These are phyloP conservation scores for Delphinella strobiligena DNA, from an alignment of 2,329 filamentous ascomycete species.

Conservation along the genomic window DNA sequence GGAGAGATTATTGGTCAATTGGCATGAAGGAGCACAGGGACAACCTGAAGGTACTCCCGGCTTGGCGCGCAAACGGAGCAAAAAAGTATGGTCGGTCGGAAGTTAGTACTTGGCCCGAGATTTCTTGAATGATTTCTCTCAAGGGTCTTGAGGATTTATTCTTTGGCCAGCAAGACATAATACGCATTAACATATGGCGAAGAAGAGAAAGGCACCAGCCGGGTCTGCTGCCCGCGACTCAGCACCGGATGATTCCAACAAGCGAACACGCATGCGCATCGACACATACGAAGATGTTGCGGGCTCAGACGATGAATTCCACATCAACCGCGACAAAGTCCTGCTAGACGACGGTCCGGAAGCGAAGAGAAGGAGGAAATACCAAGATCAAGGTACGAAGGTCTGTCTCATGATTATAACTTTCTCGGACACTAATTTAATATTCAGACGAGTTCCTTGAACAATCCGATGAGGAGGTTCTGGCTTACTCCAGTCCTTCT, in stretches of 20 bases:
- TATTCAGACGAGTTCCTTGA: constrained; percentile 43
- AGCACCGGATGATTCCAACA: constrained; percentile 17
- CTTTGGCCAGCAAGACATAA: neutral
- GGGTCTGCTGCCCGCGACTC: neutral
- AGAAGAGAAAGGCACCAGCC: constrained; percentile 13
- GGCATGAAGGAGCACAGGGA: no score
- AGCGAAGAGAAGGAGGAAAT: constrained; percentile 62
- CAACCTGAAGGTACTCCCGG: no score
- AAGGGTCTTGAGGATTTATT: neutral
- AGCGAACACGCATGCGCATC: constrained; percentile 41
- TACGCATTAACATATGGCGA: constrained; percentile 10
- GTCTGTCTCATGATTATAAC: no score
- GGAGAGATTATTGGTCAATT: no score
- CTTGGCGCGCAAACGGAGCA: no score
- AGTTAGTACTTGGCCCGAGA: no score
- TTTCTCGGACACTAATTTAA: constrained; percentile 11
- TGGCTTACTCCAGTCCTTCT: constrained; percentile 33
- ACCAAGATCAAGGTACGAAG: constrained; percentile 52
- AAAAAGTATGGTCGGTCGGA: no score
- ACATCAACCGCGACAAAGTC: constrained; percentile 74
- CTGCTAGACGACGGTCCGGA: constrained; percentile 70
- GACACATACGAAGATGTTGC: constrained; percentile 70
- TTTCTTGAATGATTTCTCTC: no score
- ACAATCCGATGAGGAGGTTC: constrained; percentile 51
- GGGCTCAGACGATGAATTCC: constrained; percentile 89